Evolutionary conservation across 257 asterid genomes (phyloP).

Genomic region (Nicotiana tomentosiformis): DNA sequence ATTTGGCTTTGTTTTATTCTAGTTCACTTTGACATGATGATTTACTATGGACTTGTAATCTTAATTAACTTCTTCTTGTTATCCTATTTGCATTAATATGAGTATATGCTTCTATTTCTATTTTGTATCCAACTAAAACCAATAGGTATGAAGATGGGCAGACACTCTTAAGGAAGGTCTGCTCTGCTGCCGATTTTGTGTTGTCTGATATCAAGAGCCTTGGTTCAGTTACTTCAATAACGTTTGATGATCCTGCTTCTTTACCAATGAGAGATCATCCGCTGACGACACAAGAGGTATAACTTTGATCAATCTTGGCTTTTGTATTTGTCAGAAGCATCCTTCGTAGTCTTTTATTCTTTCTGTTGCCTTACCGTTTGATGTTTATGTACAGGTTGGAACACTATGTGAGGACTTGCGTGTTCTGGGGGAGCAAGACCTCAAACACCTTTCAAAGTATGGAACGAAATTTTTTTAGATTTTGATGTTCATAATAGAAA

Average conservation of each 20-base stretch:
- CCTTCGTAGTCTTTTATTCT: slow-evolving; percentile 16
- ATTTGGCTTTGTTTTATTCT: not conserved
- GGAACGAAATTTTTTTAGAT: slow-evolving; percentile 12
- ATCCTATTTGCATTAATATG: not conserved
- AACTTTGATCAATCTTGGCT: slow-evolving; percentile 29
- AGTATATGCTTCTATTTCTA: not conserved
- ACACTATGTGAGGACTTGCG: slow-evolving; percentile 78
- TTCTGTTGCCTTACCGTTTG: not conserved
- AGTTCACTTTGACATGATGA: not conserved
- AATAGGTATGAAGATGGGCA: slow-evolving; percentile 82
- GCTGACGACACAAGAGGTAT: slow-evolving; percentile 75
- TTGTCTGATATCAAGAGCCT: slow-evolving; percentile 72
- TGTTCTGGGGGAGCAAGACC: slow-evolving; percentile 86
- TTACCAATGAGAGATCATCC: slow-evolving; percentile 61
- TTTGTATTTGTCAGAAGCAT: slow-evolving; percentile 50
- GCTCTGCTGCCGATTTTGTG: slow-evolving; percentile 71
- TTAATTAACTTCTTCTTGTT: not conserved
- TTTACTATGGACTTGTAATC: not conserved
- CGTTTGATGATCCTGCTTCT: slow-evolving; percentile 55
- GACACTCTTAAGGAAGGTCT: slow-evolving; percentile 61
- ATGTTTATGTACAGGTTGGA: slow-evolving; percentile 41
- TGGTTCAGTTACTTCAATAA: slow-evolving; percentile 71
- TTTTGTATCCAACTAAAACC: not conserved
- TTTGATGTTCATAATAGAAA: not conserved
- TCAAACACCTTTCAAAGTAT: slow-evolving; percentile 76